Conservation (phyloP, 2,329 filamentous ascomycete species). For the Macroventuria anomochaeta region DNA sequence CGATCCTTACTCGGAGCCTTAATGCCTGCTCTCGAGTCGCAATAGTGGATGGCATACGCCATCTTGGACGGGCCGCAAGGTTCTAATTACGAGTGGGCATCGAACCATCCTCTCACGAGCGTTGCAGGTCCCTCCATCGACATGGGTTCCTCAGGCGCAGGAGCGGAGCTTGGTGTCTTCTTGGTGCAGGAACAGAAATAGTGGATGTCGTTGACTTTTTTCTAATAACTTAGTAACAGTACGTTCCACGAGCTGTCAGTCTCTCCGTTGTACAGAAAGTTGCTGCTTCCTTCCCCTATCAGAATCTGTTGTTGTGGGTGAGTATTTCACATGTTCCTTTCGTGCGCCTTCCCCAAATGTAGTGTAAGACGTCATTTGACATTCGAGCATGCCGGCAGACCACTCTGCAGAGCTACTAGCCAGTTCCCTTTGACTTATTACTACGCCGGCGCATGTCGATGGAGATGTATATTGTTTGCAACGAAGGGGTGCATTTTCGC, state of each 20-base stretch:
- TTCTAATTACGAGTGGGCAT: slow-evolving; percentile 28
- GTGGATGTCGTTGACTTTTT: slow-evolving; percentile 26
- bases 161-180: slow-evolving; percentile 23
- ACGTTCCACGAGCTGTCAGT: slow-evolving; percentile 5
- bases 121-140: slow-evolving; percentile 24
- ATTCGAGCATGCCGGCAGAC: not conserved
- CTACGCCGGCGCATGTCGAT: slow-evolving; percentile 3
- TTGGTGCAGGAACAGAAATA: slow-evolving; percentile 28
- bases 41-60: slow-evolving; percentile 24
- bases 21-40: slow-evolving; percentile 20
- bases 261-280: slow-evolving; percentile 2
- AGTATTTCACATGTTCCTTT: slow-evolving; percentile 9
- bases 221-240: slow-evolving; percentile 16
- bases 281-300: not conserved
- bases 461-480: slow-evolving; percentile 4
- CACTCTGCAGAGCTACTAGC: slow-evolving; percentile 3
- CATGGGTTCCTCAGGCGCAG: slow-evolving; percentile 28
- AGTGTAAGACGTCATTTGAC: slow-evolving; percentile 36
- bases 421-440: slow-evolving; percentile 15
- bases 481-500: not conserved
- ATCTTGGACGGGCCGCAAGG: slow-evolving; percentile 30
- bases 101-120: slow-evolving; percentile 41
- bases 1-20: slow-evolving; percentile 22
- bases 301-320: slow-evolving; percentile 7
- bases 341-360: slow-evolving; percentile 3